Base-by-base conservation (phyloP, 164 flowering plant species). In the Buxus sempervirens region DNA sequence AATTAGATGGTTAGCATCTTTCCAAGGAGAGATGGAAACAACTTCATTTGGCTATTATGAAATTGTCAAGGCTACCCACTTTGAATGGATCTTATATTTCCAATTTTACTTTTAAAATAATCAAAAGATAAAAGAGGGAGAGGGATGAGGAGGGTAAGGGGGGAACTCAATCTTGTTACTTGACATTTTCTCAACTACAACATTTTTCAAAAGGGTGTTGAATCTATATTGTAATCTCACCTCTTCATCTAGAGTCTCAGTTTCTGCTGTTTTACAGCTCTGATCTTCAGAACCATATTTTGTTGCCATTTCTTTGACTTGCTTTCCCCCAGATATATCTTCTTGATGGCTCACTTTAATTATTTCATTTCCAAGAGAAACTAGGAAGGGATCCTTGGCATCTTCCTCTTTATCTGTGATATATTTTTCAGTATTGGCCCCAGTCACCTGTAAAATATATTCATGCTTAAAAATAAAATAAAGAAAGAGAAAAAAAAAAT, bases 391-490 rank as follows among this genome's bases (percentile, higher is more conserved):
- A 21, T 66, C 63, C 56, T 57, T 59, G n/a, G 56, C 42, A n/a
- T 18, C 10, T 74, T 26, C 62, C 15, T 71, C 73, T 60, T 65
- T 68, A 21, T 26, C 42, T 51, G 48, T n/a, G 22, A 54, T 60
- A 23, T 69, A 69, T 27, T 64, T 60, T 36, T 65, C 59, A 41
- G 36, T 73, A 53, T 41, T 56, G 41, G 38, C n/a, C 63, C 14
- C 67, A 18, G 59, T 22, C 24, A 74, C 63, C 83, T 81, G 76
- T 51, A 57, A 66, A 21, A 54, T 15, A 27, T 28, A 54, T 51
- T 32, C 36, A 60, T 8, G 1, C 28, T 76, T 21, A 66, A 64
- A 66, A 64, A 0, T 45, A 55, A 36, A 32, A 5, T 41, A 12
- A 41, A 41, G 12, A 41, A 41, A 41, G 20, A 64, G n/a, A 64